Evolutionary conservation across 2,329 filamentous ascomycete genomes (phyloP).

Genomic region (Hypomyces perniciosus): DNA sequence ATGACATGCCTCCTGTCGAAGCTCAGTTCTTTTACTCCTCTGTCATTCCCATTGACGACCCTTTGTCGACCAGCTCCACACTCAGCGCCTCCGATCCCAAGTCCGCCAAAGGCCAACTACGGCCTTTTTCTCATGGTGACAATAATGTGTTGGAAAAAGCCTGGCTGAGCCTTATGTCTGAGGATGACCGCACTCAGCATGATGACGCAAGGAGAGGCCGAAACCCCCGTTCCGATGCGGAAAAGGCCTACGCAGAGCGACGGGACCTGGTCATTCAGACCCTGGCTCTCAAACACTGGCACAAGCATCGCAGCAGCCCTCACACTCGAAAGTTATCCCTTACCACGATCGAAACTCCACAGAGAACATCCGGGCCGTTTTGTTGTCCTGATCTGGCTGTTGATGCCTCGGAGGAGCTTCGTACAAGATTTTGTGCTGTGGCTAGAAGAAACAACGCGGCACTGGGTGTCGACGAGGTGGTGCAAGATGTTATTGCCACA

Average conservation of each 20-base stretch:
- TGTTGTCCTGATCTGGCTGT: conserved; percentile 45
- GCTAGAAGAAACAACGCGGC: conserved; percentile 34
- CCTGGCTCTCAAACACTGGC: conserved; percentile 41
- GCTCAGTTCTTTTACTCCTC: conserved; percentile 85
- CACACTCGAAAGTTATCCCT: conserved; percentile 25
- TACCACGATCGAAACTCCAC: conserved; percentile 23
- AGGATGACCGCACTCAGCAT: conserved; percentile 44
- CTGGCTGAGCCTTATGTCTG: conserved; percentile 58
- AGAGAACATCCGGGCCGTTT: conserved; percentile 23
- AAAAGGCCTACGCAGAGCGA: conserved; percentile 20
- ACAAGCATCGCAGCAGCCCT: conserved; percentile 38
- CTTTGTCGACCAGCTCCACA: conserved; percentile 61
- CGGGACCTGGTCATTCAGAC: conserved; percentile 34
- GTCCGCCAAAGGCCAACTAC: conserved; percentile 54
- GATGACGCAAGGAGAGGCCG: conserved; percentile 22
- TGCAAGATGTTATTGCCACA: conserved; percentile 39
- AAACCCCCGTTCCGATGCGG: conserved; percentile 25
- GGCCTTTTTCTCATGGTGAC: conserved; percentile 73
- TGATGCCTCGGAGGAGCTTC: conserved; percentile 43
- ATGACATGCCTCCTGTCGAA: conserved; percentile 52
- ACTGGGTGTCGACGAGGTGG: conserved; percentile 39
- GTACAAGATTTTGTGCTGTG: conserved; percentile 45
- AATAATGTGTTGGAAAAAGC: conserved; percentile 73
- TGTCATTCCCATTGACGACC: conserved; percentile 77
- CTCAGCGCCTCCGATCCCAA: conserved; percentile 45